Evolutionary conservation across 371 early-diverging fungal species (phyloP).

Genomic region (Mortierella sp.): DNA sequence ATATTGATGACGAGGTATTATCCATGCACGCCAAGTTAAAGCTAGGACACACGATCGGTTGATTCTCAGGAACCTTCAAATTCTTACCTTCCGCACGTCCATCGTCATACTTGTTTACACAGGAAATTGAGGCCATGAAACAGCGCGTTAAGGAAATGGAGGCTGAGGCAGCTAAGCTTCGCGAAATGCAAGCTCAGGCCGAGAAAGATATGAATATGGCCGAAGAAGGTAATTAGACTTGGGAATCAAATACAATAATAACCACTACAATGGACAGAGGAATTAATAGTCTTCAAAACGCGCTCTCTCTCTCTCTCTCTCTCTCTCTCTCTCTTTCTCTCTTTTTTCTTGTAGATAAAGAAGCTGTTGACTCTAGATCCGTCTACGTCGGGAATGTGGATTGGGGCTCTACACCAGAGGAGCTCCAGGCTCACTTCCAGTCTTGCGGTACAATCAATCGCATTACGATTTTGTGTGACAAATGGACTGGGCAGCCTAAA

Average conservation of each 20-base stretch:
- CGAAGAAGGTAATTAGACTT: conserved; percentile 64
- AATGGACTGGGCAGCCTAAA: conserved; percentile 96
- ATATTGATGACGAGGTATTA: conserved; percentile 54
- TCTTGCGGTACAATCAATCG: conserved; percentile 97
- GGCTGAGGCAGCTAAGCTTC: conserved; percentile 94
- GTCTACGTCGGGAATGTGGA: conserved; percentile 98
- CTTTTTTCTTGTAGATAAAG: conserved; percentile 66
- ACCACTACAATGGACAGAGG: not conserved
- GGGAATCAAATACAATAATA: not conserved
- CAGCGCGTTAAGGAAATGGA: conserved; percentile 93
- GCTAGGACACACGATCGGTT: not conserved
- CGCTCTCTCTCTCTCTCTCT: no score
- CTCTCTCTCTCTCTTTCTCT: no score
- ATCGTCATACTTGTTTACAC: not conserved
- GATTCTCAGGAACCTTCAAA: not conserved
- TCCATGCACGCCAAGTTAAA: not conserved
- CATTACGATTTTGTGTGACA: conserved; percentile 95
- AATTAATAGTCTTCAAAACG: no score
- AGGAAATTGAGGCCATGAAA: conserved; percentile 85
- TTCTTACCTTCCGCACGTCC: no score
- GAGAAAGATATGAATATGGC: conserved; percentile 81
- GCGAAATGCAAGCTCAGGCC: conserved; percentile 91
- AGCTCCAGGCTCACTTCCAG: conserved; percentile 96
- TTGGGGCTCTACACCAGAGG: conserved; percentile 95
- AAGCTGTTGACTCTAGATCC: conserved; percentile 92